phyloP scores from a whole-genome alignment of 2,329 filamentous ascomycete species.

The Eutypa lata region DNA sequence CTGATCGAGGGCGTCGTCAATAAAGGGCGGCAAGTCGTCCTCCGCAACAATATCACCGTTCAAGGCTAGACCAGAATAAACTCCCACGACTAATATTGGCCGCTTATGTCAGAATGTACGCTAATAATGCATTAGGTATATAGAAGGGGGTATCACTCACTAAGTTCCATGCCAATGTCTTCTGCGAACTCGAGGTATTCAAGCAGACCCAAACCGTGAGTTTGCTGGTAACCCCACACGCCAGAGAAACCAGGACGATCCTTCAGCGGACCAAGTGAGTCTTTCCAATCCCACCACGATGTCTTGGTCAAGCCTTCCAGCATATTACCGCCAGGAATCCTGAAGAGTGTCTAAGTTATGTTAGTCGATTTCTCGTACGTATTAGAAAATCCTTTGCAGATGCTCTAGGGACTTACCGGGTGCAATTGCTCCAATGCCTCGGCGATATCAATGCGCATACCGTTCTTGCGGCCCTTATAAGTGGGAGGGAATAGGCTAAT shows the following conservation, averaged over 20 bases:
- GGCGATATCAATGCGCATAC: slow-evolving; percentile 53
- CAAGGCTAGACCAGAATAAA: slow-evolving; percentile 56
- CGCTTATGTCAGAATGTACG: too few relatives aligned
- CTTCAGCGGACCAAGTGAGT: slow-evolving; percentile 51
- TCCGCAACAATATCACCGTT: slow-evolving; percentile 50
- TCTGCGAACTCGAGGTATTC: slow-evolving; percentile 62
- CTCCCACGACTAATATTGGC: slow-evolving; percentile 44
- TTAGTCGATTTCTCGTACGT: neutral
- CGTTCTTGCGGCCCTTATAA: slow-evolving; percentile 56
- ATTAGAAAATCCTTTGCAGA: neutral
- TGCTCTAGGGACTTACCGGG: slow-evolving; percentile 36
- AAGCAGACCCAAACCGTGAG: slow-evolving; percentile 58
- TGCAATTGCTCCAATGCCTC: slow-evolving; percentile 50
- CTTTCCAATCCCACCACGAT: slow-evolving; percentile 49
- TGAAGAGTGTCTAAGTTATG: slow-evolving; percentile 47
- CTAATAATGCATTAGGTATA: neutral
- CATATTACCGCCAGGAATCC: slow-evolving; percentile 66
- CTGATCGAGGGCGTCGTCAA: slow-evolving; percentile 60
- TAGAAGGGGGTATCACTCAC: slow-evolving; percentile 24
- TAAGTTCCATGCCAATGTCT: slow-evolving; percentile 55
- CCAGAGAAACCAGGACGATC: slow-evolving; percentile 53
- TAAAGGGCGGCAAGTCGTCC: slow-evolving; percentile 49
- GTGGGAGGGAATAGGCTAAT: slow-evolving; percentile 60
- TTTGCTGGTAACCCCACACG: slow-evolving; percentile 60
- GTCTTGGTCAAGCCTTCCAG: slow-evolving; percentile 44